Evolutionary conservation across 805 yeast genomes (phyloP).

Genomic region (Schwanniomyces yamadae): DNA sequence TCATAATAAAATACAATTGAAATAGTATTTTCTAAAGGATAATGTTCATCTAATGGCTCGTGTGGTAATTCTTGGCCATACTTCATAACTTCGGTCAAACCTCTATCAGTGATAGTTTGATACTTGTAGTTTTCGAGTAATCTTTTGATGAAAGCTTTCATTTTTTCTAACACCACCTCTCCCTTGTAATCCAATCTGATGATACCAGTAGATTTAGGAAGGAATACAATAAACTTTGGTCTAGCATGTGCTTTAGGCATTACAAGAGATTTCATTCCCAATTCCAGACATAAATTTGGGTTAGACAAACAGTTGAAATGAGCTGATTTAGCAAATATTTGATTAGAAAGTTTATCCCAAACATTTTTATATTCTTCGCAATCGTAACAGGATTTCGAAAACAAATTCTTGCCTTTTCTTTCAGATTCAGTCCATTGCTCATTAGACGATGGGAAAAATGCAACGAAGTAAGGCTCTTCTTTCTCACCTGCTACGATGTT

Average conservation of each 20-base stretch:
- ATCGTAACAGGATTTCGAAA: conserved; percentile 41
- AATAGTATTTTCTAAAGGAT: conserved; percentile 43
- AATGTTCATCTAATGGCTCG: conserved; percentile 29
- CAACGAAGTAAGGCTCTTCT: conserved; percentile 52
- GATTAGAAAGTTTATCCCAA: conserved; percentile 61
- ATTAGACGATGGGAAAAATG: conserved; percentile 63
- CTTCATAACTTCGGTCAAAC: conserved; percentile 30
- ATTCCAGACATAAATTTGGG: conserved; percentile 48
- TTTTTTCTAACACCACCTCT: conserved; percentile 25
- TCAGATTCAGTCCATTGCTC: conserved; percentile 36
- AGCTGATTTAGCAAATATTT: conserved; percentile 45
- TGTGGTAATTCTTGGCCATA: conserved; percentile 26
- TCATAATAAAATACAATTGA: conserved; percentile 57
- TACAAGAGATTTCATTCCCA: conserved; percentile 44
- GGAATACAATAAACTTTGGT: conserved; percentile 50
- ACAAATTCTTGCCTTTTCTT: conserved; percentile 31
- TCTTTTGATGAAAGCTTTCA: conserved; percentile 48
- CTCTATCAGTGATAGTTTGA: conserved; percentile 28
- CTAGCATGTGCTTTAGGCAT: conserved; percentile 7
- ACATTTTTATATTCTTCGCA: conserved; percentile 51
- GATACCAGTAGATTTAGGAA: conserved; percentile 50
- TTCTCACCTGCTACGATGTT: conserved; percentile 51
- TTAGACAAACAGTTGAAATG: conserved; percentile 61
- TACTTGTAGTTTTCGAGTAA: conserved; percentile 46
- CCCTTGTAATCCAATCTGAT: conserved; percentile 48